Conservation (phyloP, 176 grass and related monocot species). For the Alloteropsis semialata region DNA sequence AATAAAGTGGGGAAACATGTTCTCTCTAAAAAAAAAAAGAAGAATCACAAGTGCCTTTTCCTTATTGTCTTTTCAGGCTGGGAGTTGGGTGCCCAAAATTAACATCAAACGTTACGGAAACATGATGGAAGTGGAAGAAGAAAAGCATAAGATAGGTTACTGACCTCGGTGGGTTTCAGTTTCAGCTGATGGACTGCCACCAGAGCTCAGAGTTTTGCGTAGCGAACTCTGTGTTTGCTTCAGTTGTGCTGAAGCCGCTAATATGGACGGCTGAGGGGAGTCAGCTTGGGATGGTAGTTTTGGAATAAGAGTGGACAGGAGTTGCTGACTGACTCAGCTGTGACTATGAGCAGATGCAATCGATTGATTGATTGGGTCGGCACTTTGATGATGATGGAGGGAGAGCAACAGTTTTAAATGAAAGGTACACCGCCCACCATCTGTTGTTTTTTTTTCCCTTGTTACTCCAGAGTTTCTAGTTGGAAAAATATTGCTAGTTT, state of each 20-base stretch:
- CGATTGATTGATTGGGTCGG: not conserved
- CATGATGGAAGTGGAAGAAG: not conserved
- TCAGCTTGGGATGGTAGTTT: constrained; percentile 20
- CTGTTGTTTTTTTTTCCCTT: not conserved
- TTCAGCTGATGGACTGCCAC: constrained; percentile 13
- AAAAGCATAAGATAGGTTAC: constrained; percentile 19
- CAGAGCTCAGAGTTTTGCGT: not conserved
- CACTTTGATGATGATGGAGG: not conserved
- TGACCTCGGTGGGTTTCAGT: constrained; percentile 12
- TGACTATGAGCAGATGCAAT: not conserved
- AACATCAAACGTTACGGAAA: not conserved
- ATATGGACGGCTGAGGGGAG: constrained; percentile 11
- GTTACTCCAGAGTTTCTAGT: not conserved
- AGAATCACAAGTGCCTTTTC: not conserved
- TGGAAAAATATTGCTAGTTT: not conserved
- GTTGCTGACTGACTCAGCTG: constrained; percentile 44
- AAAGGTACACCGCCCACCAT: not conserved
- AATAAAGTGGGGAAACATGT: too few relatives aligned
- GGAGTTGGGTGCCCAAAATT: not conserved
- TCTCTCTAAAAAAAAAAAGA: too few relatives aligned
- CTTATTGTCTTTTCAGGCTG: not conserved
- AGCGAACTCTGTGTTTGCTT: not conserved
- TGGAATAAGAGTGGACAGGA: constrained; percentile 19
- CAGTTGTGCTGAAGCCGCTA: not conserved
- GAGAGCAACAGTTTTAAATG: not conserved